Evolutionary conservation across 2,329 filamentous ascomycete genomes (phyloP).

Genomic region (Pyricularia sp.): DNA sequence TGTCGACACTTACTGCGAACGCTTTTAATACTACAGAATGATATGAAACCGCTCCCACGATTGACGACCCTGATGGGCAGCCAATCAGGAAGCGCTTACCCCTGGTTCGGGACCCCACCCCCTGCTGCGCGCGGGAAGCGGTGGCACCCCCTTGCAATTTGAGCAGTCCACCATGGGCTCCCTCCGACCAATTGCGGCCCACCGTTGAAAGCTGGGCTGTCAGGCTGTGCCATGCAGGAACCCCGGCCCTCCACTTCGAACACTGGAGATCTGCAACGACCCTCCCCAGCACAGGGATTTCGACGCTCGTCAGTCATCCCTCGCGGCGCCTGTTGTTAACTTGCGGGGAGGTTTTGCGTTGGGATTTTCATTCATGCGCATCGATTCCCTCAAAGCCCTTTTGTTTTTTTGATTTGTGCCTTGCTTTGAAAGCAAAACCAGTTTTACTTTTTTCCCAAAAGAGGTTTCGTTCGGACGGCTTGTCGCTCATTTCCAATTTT

Average conservation of each 20-base stretch:
- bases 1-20: not conserved
- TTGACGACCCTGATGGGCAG: not conserved
- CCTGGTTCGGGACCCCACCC: not conserved
- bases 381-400: not conserved
- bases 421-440: not conserved
- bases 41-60: not conserved
- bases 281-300: not conserved
- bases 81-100: not conserved
- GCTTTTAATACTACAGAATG: not conserved
- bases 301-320: not conserved
- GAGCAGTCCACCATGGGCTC: not conserved
- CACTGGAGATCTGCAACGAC: not conserved
- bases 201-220: not conserved
- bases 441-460: not conserved
- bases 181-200: not conserved
- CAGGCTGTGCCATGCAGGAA: not conserved
- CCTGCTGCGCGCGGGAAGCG: not conserved
- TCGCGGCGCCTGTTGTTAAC: not conserved
- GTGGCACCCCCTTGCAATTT: not conserved
- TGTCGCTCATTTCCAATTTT: not conserved
- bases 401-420: too few relatives aligned
- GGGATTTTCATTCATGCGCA: not conserved
- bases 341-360: not conserved
- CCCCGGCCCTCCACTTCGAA: not conserved
- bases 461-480: not conserved